Percentiles rank a stretch among this genome's conserved stretches.
These are phyloP conservation scores for Naganishia randhawae DNA, from an alignment of 768 basidiomycete species.

Conservation along the genomic window DNA sequence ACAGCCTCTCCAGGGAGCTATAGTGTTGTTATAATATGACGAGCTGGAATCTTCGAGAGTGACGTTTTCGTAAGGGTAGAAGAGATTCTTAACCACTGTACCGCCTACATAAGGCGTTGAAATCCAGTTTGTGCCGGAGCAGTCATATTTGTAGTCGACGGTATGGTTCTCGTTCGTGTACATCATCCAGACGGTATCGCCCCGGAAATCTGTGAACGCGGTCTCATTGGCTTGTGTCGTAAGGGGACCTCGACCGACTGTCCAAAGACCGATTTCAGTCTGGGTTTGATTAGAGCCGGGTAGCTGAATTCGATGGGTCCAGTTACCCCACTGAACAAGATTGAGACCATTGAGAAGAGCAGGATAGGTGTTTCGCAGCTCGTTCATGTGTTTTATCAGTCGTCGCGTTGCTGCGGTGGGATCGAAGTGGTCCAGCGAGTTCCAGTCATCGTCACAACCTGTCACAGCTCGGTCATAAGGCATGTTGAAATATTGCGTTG, in stretches of 20 bases:
- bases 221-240: slow-evolving; percentile 56
- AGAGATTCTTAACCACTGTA: slow-evolving; percentile 66
- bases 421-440: slow-evolving; percentile 90
- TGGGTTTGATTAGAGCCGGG: slow-evolving; percentile 77
- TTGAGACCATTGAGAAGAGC: slow-evolving; percentile 81
- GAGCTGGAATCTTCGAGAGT: slow-evolving; percentile 64
- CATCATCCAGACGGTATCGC: slow-evolving; percentile 74
- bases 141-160: slow-evolving; percentile 62
- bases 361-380: slow-evolving; percentile 65
- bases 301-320: slow-evolving; percentile 71
- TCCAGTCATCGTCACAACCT: slow-evolving; percentile 86
- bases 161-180: slow-evolving; percentile 81
- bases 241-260: slow-evolving; percentile 67
- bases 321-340: slow-evolving; percentile 77
- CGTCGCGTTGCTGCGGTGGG: slow-evolving; percentile 75
- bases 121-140: slow-evolving; percentile 63
- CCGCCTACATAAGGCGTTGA: slow-evolving; percentile 69
- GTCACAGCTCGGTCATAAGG: slow-evolving; percentile 71
- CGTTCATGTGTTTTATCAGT: slow-evolving; percentile 67
- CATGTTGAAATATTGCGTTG: slow-evolving; percentile 90
- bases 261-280: slow-evolving; percentile 87
- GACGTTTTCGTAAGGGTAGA: slow-evolving; percentile 79
- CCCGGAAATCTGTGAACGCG: slow-evolving; percentile 58
- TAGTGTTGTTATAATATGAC: slow-evolving; percentile 61
- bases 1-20: slow-evolving; percentile 72